phyloP scores from a whole-genome alignment of 768 basidiomycete genomes.

The Vararia minispora region DNA sequence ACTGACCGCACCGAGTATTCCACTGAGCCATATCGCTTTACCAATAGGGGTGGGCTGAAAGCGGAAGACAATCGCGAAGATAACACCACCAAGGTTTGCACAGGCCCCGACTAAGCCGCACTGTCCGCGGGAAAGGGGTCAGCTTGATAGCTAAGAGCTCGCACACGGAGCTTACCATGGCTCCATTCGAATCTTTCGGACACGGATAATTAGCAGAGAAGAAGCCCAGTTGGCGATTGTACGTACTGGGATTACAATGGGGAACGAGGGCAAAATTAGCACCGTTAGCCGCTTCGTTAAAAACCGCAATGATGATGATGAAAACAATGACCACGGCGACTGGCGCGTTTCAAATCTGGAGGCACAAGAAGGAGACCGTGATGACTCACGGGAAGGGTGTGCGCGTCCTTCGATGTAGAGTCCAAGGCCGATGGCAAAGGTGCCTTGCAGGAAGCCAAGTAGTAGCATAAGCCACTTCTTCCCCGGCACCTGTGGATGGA shows the following conservation, averaged over 20 bases:
- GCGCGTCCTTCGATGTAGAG: conserved; percentile 25
- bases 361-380: conserved; percentile 4
- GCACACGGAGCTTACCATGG: conserved; percentile 19
- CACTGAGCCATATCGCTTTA: conserved; percentile 36
- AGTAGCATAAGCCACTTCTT: conserved; percentile 38
- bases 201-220: conserved; percentile 15
- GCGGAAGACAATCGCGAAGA: conserved; percentile 37
- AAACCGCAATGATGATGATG: conserved; percentile 26
- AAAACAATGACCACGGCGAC: conserved; percentile 27
- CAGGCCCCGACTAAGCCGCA: conserved; percentile 29
- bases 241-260: conserved; percentile 33
- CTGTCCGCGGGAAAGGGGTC: conserved; percentile 6
- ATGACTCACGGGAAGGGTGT: conserved; percentile 15
- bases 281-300: conserved; percentile 36
- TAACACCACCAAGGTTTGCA: conserved; percentile 34
- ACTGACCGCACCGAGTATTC: conserved; percentile 27
- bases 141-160: not conserved
- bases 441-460: conserved; percentile 35
- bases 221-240: not conserved
- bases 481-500: conserved; percentile 29
- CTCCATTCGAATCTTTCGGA: conserved; percentile 23
- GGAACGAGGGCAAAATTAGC: conserved; percentile 41
- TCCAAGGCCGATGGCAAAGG: conserved; percentile 33
- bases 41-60: conserved; percentile 29
- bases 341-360: conserved; percentile 5